These are phyloP conservation scores for Penicillium fuscoglaucum DNA, from an alignment of 2,329 filamentous ascomycete species.

Conservation along the genomic window DNA sequence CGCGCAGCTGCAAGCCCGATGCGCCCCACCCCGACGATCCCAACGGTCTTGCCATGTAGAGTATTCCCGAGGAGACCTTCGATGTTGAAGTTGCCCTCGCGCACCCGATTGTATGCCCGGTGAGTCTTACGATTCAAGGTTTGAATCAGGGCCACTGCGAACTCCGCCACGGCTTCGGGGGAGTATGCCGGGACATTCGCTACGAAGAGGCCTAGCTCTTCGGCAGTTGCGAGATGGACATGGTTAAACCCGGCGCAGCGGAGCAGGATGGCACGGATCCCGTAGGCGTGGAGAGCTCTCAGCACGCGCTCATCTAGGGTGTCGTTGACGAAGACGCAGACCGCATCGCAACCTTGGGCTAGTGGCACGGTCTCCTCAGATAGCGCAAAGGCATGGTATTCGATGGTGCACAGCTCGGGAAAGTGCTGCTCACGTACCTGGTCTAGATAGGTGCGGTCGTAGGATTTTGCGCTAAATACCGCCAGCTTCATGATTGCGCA, in stretches of 20 bases:
- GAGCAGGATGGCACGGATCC: constrained; percentile 61
- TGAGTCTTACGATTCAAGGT: constrained; percentile 68
- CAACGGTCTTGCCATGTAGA: constrained; percentile 65
- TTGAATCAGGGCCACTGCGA: constrained; percentile 66
- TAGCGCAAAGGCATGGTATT: constrained; percentile 61
- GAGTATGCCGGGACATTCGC: constrained; percentile 69
- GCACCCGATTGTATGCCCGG: constrained; percentile 66
- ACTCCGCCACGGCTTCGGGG: constrained; percentile 69
- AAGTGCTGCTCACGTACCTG: constrained; percentile 37
- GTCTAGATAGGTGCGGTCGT: constrained; percentile 59
- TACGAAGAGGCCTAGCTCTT: constrained; percentile 58
- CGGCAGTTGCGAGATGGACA: constrained; percentile 60
- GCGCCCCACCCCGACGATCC: constrained; percentile 64
- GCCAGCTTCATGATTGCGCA: constrained; percentile 55
- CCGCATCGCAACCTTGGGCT: constrained; percentile 54
- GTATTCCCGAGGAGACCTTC: constrained; percentile 61
- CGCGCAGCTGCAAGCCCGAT: constrained; percentile 64
- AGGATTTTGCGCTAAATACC: constrained; percentile 65
- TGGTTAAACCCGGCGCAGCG: constrained; percentile 71
- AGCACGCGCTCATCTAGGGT: constrained; percentile 55
- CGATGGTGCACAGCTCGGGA: constrained; percentile 47
- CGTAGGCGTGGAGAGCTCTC: constrained; percentile 49
- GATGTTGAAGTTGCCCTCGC: constrained; percentile 67
- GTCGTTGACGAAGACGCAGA: constrained; percentile 72
- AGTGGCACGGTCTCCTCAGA: constrained; percentile 57